Conservation (phyloP, 163 green algal species). For the Scenedesmus sp. region DNA sequence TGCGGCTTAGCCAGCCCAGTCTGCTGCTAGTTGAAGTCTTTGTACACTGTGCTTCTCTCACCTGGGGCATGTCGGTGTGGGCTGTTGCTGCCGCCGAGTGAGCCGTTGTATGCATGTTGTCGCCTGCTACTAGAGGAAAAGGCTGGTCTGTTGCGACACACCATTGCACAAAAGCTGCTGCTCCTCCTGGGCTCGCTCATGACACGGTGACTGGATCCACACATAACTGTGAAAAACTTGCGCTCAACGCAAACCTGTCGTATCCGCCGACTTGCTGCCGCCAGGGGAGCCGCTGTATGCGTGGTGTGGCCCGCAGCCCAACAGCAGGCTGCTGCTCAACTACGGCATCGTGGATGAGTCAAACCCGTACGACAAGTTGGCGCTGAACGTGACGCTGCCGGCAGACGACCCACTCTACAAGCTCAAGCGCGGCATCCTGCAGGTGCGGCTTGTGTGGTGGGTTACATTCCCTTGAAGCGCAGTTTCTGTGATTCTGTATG, state of each 20-base stretch:
- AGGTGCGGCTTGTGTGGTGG: not conserved
- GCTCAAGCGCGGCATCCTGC: slow-evolving; percentile 50
- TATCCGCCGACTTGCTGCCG: not conserved
- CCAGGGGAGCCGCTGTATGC: slow-evolving; percentile 81
- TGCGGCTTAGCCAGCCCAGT: too few species aligned
- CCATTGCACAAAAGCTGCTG: too few species aligned
- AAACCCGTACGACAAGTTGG: slow-evolving; percentile 95
- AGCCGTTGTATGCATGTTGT: not conserved
- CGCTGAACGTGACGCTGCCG: slow-evolving; percentile 74
- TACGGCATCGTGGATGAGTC: slow-evolving; percentile 89
- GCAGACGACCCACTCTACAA: slow-evolving; percentile 81
- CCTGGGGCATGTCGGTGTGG: not conserved
- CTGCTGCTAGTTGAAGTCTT: too few species aligned
- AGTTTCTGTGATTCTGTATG: not conserved
- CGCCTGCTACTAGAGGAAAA: too few species aligned
- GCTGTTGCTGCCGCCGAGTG: not conserved
- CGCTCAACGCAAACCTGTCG: too few species aligned
- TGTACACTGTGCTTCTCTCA: not conserved
- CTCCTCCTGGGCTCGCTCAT: too few species aligned
- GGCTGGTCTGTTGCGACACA: too few species aligned
- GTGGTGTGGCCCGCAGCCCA: slow-evolving; percentile 97
- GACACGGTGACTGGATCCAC: too few species aligned
- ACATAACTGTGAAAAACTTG: too few species aligned
- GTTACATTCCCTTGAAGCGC: not conserved
- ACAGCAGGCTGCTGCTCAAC: slow-evolving; percentile 92